These are phyloP conservation scores for Uncinocarpus reesii DNA, from an alignment of 2,329 filamentous ascomycete genomes.

Conservation along the genomic window DNA sequence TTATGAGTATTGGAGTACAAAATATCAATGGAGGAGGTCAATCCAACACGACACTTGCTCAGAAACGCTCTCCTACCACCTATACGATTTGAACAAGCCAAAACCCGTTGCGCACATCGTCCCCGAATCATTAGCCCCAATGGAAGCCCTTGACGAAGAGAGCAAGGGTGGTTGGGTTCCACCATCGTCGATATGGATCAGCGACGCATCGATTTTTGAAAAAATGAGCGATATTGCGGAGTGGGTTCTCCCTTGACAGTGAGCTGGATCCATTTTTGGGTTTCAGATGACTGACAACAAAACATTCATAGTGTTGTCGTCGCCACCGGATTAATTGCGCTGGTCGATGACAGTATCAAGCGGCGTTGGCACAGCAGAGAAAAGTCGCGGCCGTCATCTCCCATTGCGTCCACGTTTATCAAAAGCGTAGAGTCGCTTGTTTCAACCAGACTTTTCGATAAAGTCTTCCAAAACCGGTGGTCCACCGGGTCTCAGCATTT, in stretches of 20 bases:
- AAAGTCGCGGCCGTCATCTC: conserved; percentile 43
- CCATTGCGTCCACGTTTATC: conserved; percentile 43
- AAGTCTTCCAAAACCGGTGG: conserved; percentile 49
- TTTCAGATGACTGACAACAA: conserved; percentile 14
- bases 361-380: conserved; percentile 56
- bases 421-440: conserved; percentile 53
- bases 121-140: conserved; percentile 62
- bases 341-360: conserved; percentile 88
- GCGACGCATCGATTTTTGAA: conserved; percentile 58
- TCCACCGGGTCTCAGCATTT: conserved; percentile 24
- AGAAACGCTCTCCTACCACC: conserved; percentile 64
- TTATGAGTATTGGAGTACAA: conserved; percentile 86
- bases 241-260: conserved; percentile 46
- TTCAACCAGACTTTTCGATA: conserved; percentile 52
- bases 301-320: conserved; percentile 62
- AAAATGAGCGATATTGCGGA: conserved; percentile 73
- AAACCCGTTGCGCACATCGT: conserved; percentile 72
- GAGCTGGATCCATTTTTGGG: background rate
- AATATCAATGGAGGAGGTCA: conserved; percentile 73
- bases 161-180: conserved; percentile 79
- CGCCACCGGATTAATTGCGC: conserved; percentile 74
- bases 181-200: conserved; percentile 84
- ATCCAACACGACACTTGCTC: conserved; percentile 55
- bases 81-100: conserved; percentile 57
- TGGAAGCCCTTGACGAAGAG: conserved; percentile 61